Evolutionary conservation across 169 alveolate genomes (phyloP).

Genomic region (Miamiensis avidus): DNA sequence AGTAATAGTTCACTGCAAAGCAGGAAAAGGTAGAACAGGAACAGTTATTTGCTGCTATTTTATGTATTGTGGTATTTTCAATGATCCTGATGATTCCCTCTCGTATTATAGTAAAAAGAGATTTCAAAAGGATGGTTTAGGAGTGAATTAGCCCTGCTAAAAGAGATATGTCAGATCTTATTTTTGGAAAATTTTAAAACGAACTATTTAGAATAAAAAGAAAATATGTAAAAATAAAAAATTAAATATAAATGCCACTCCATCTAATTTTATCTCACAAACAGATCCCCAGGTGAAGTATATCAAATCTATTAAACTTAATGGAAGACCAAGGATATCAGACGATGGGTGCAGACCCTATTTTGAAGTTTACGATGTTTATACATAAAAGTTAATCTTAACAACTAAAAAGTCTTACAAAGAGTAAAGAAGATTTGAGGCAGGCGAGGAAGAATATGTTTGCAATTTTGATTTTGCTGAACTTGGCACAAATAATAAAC

Average conservation of each 20-base stretch:
- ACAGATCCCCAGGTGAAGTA: constrained; percentile 16
- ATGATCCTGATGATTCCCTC: constrained; percentile 77
- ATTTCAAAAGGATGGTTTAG: constrained; percentile 70
- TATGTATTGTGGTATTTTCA: constrained; percentile 66
- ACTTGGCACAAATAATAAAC: constrained; percentile 10
- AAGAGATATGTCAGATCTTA: constrained; percentile 81
- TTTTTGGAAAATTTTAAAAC: constrained; percentile 49
- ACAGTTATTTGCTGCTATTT: constrained; percentile 84
- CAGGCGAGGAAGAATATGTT: constrained; percentile 7
- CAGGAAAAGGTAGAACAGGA: constrained; percentile 92
- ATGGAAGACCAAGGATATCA: constrained; percentile 15
- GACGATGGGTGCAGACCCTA: constrained; percentile 58
- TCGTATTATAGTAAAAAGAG: constrained; percentile 77
- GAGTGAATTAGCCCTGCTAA: constrained; percentile 88
- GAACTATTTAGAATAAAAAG: constrained; percentile 23
- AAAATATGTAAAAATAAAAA: constrained; percentile 13
- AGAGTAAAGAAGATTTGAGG: constrained; percentile 24
- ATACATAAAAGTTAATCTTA: constrained; percentile 23
- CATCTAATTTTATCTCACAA: neutral
- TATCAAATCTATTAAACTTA: neutral
- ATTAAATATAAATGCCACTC: constrained; percentile 41
- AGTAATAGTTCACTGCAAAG: constrained; percentile 85
- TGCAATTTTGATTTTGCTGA: neutral
- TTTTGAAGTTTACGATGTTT: constrained; percentile 53
- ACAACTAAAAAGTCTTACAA: constrained; percentile 37